phyloP scores from a whole-genome alignment of 1,284 basidiomycete species.

The Trichosporon faecale region DNA sequence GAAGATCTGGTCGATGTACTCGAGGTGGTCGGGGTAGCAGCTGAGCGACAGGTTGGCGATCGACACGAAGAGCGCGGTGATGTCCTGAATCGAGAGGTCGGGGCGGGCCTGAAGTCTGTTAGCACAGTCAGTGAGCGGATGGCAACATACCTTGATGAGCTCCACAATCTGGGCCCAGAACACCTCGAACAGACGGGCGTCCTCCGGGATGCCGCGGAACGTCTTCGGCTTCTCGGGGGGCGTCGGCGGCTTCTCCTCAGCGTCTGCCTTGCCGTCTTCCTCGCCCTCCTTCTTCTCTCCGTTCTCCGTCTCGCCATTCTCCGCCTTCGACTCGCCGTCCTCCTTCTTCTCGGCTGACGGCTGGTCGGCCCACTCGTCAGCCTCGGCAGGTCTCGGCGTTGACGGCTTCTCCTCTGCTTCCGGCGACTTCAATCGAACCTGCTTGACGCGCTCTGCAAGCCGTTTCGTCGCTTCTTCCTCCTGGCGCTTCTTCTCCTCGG shows the following conservation, averaged over 20 bases:
- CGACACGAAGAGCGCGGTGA: slow-evolving; percentile 89
- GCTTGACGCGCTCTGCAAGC: slow-evolving; percentile 76
- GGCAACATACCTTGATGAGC: slow-evolving; percentile 78
- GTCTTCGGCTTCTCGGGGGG: slow-evolving; percentile 52
- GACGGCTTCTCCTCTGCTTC: slow-evolving; percentile 34
- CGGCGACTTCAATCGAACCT: slow-evolving; percentile 38
- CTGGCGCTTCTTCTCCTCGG: slow-evolving; percentile 81
- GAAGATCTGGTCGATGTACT: slow-evolving; percentile 92
- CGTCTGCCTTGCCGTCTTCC: slow-evolving; percentile 22
- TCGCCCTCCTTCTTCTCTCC: slow-evolving; percentile 17
- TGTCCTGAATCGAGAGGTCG: slow-evolving; percentile 89
- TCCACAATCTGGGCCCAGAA: slow-evolving; percentile 98
- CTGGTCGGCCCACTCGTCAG: slow-evolving; percentile 34
- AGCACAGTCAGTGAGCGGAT: too few relatives aligned
- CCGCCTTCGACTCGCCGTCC: slow-evolving; percentile 22
- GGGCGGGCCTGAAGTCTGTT: slow-evolving; percentile 69
- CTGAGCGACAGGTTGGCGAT: slow-evolving; percentile 87
- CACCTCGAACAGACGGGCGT: slow-evolving; percentile 89
- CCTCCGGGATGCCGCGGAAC: slow-evolving; percentile 87
- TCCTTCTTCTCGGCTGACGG: slow-evolving; percentile 21
- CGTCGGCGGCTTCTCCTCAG: slow-evolving; percentile 25
- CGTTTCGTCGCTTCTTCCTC: slow-evolving; percentile 85
- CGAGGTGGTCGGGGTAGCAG: slow-evolving; percentile 89
- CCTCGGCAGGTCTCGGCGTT: slow-evolving; percentile 41
- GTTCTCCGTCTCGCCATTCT: slow-evolving; percentile 23